Base-by-base conservation (phyloP, 2,329 filamentous ascomycete genomes). In the Cercospora sesami region DNA sequence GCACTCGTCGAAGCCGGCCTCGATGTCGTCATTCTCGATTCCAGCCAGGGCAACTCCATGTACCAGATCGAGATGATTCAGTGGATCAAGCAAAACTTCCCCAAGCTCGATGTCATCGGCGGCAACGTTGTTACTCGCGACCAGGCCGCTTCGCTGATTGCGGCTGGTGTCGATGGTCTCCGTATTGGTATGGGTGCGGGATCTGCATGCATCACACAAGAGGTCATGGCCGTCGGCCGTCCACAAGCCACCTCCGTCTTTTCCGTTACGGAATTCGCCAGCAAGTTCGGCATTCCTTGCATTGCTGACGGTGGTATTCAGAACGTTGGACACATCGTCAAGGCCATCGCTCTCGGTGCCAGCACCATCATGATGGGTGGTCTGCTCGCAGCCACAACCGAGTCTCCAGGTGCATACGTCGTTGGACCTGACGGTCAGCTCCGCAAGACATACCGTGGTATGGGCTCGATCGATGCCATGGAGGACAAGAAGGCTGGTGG, bases 301-400 rank as follows among this genome's bases (percentile, higher is more conserved):
- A 98, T 99, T 78, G 95, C 95, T 68, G 95, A 99, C 76, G 95
- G 95, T 76, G 95, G 95, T 82, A 91, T 99, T 75, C 95, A 99
- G 83, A 99, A 99, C 78, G 92, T 99, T 73, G 95, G 95, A 65
- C 96, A 99, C 85, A 97, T 99, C 73, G 95, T 99, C 81, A 99
- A 99, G 87, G 94, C 94, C 79, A 89, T 99, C 73, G 90, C 95
- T 58, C 89, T 99, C 72, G 95, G 95, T 74, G 95, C 95, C 68
- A 93, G 92, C 57, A 96, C 94, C 42, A 91, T 99, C 80, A 99
- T 99, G 95, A 99, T 99, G 95, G 95, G 95, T 76, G 96, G 95
- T 83, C 89, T 99, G 63, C 87, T 99, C 73, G 95, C 95, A 61
- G 95, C 96, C 79, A 98, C 95, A 71, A 97, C 94, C 51, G 95